A percentile compares a stretch with the other conserved stretches of the same genome.
phyloP scores from a whole-genome alignment of 257 asterid genomes.

The Rehmannia glutinosa region DNA sequence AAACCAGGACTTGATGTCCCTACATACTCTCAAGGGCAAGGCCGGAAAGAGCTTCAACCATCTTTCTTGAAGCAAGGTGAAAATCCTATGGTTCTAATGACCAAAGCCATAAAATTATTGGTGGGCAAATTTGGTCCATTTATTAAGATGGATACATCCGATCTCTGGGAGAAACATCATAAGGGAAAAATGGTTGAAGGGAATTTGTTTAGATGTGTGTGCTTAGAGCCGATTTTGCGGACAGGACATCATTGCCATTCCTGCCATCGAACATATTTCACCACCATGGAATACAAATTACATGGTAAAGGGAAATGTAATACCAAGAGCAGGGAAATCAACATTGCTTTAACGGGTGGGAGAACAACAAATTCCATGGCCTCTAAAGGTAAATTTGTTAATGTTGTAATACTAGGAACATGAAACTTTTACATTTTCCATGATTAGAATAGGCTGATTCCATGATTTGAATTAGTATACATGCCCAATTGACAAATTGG shows the following conservation, averaged over 20 bases:
- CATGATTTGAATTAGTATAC: no score
- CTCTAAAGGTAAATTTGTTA: not conserved
- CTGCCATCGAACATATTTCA: not conserved
- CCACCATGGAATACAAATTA: not conserved
- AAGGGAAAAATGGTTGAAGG: not conserved
- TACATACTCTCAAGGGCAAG: not conserved
- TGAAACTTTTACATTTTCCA: no score
- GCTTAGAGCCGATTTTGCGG: not conserved
- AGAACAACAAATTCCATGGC: no score
- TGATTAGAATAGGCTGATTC: no score
- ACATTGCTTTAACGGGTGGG: no score
- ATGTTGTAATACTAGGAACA: no score
- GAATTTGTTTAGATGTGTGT: not conserved
- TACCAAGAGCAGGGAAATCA: not conserved
- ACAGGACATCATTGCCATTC: not conserved
- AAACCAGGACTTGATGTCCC: not conserved
- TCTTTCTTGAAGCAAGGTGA: no score
- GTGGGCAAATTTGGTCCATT: not conserved
- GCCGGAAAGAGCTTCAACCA: not conserved
- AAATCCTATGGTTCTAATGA: not conserved
- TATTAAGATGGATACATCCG: not conserved
- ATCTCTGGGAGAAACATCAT: not conserved
- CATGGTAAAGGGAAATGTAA: not conserved
- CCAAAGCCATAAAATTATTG: not conserved
- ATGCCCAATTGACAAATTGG: no score